A percentile compares a stretch with the other conserved stretches of the same genome.
These are phyloP conservation scores for Hirsutella rhossiliensis DNA, from an alignment of 2,329 filamentous ascomycete genomes.

Conservation along the genomic window DNA sequence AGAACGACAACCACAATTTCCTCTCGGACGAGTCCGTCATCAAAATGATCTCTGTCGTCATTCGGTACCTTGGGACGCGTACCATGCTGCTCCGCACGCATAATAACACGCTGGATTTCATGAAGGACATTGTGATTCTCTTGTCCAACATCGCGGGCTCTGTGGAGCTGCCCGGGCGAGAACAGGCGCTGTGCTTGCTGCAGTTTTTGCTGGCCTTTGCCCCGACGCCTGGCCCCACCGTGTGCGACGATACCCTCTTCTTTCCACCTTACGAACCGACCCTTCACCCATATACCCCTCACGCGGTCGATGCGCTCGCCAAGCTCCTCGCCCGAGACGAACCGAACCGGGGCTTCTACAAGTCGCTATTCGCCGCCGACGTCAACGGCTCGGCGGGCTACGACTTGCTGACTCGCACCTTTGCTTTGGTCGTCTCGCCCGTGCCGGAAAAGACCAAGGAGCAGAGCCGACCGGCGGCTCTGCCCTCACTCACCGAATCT, in stretches of 20 bases:
- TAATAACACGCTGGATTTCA: conserved; percentile 83
- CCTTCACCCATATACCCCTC: conserved; percentile 76
- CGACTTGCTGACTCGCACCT: conserved; percentile 76
- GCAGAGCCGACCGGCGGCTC: conserved; percentile 43
- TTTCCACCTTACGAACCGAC: conserved; percentile 74
- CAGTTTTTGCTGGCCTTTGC: conserved; percentile 88
- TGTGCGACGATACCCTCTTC: conserved; percentile 46
- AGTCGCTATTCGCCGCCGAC: conserved; percentile 67
- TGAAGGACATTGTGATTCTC: conserved; percentile 87
- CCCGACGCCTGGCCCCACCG: conserved; percentile 58
- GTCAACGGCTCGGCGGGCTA: conserved; percentile 50
- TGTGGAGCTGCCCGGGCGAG: conserved; percentile 70
- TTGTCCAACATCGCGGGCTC: conserved; percentile 78
- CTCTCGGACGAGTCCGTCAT: conserved; percentile 69
- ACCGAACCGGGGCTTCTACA: conserved; percentile 79
- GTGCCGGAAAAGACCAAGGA: conserved; percentile 54
- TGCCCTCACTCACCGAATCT: conserved; percentile 60
- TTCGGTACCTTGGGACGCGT: conserved; percentile 78
- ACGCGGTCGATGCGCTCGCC: conserved; percentile 79
- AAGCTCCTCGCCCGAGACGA: conserved; percentile 90
- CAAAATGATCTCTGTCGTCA: conserved; percentile 71
- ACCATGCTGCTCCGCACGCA: conserved; percentile 75
- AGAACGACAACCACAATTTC: conserved; percentile 53
- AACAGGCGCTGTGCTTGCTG: conserved; percentile 76
- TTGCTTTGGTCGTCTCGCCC: conserved; percentile 75